phyloP scores from a whole-genome alignment of 2,329 filamentous ascomycete genomes.

The Ustulina deusta region DNA sequence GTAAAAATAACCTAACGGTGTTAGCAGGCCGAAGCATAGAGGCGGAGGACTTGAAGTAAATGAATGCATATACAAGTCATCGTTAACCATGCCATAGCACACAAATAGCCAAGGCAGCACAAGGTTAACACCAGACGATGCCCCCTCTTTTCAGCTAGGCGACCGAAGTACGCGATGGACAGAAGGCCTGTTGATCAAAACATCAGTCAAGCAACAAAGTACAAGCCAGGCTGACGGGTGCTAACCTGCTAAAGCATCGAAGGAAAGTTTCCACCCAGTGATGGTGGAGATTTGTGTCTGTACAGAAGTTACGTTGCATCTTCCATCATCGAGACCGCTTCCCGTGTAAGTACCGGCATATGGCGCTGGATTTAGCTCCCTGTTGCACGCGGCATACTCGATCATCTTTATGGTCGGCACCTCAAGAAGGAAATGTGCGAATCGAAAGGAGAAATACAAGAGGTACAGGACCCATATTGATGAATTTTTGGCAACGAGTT shows the following conservation, averaged over 20 bases:
- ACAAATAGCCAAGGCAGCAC: constrained; percentile 4
- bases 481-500: background rate
- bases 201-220: background rate
- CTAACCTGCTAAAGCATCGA: constrained; percentile 4
- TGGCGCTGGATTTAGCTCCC: background rate
- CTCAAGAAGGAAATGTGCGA: constrained; percentile 2
- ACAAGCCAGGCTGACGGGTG: background rate
- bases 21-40: background rate
- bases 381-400: background rate
- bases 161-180: background rate
- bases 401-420: constrained; percentile 1
- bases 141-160: background rate
- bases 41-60: background rate
- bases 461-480: constrained; percentile 2
- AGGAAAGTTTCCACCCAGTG: background rate
- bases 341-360: background rate
- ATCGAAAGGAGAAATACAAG: constrained; percentile 4
- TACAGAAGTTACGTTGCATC: background rate
- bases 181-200: constrained; percentile 3
- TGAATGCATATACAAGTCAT: background rate
- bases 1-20: constrained; percentile 1
- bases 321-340: background rate
- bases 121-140: background rate
- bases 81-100: background rate
- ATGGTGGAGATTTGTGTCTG: constrained; percentile 4